Evolutionary conservation across 495 filamentous ascomycete species (phyloP).

Genomic region (Delitschia confertaspora): DNA sequence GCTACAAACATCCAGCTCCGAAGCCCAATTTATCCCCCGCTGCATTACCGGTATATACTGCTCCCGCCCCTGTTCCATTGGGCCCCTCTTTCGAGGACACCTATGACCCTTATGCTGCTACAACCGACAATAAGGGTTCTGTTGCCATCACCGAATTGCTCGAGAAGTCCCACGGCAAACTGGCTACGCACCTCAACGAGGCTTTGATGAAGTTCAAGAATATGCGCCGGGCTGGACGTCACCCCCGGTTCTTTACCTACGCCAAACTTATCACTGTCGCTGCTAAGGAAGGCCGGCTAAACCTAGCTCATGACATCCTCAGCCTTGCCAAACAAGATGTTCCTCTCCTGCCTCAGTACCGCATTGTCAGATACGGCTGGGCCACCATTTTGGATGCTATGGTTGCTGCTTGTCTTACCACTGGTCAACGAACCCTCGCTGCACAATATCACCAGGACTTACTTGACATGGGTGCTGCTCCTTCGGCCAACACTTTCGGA

Average conservation of each 20-base stretch:
- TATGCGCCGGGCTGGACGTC: constrained; percentile 83
- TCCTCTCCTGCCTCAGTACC: constrained; percentile 69
- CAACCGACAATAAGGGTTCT: constrained; percentile 86
- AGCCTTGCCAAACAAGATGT: constrained; percentile 80
- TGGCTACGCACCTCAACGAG: constrained; percentile 64
- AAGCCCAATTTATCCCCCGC: constrained; percentile 31
- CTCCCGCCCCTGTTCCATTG: constrained; percentile 35
- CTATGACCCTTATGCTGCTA: constrained; percentile 81
- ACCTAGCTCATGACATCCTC: constrained; percentile 77
- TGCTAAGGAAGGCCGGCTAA: constrained; percentile 67
- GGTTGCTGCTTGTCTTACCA: constrained; percentile 83
- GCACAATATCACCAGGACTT: constrained; percentile 85
- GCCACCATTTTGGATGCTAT: constrained; percentile 88
- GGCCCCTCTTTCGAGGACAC: constrained; percentile 57
- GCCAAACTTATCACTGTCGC: constrained; percentile 89
- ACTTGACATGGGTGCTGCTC: constrained; percentile 74
- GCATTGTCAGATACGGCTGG: constrained; percentile 87
- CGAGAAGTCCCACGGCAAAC: constrained; percentile 59
- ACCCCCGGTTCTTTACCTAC: constrained; percentile 91
- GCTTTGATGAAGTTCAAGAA: constrained; percentile 76
- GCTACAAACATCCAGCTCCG: constrained; percentile 39
- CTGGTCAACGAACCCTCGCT: constrained; percentile 69
- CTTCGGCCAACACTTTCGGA: constrained; percentile 94
- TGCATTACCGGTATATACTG: constrained; percentile 32
- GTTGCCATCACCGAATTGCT: constrained; percentile 79